Evolutionary conservation across 148 eudicot species (phyloP).

Genomic region (Nepenthes mirabilis): DNA sequence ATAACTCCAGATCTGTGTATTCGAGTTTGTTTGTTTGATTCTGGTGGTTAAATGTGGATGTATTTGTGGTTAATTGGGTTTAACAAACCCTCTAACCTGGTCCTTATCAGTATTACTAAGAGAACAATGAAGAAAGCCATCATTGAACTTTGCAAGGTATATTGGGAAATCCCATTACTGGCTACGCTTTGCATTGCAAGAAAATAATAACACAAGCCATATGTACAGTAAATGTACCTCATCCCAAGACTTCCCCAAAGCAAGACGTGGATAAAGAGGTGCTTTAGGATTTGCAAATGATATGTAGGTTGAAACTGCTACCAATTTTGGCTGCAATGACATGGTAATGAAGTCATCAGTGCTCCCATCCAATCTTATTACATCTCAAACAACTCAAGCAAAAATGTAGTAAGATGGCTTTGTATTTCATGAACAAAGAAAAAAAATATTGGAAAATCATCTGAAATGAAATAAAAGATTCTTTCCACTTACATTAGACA

Average conservation of each 20-base stretch:
- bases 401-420: neutral
- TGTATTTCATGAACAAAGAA: no score
- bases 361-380: neutral
- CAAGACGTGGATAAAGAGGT: conserved; percentile 79
- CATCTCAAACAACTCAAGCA: neutral
- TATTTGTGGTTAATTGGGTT: neutral
- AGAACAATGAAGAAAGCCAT: no score
- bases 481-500: conserved; percentile 2
- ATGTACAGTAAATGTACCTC: conserved; percentile 32
- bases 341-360: neutral
- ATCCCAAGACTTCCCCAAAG: conserved; percentile 68
- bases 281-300: conserved; percentile 69
- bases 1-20: no score
- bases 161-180: no score
- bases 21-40: no score
- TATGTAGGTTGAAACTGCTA: conserved; percentile 44
- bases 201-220: neutral
- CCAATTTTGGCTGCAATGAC: conserved; percentile 48
- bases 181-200: neutral
- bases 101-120: no score
- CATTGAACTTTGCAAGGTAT: no score
- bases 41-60: no score
- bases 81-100: neutral
- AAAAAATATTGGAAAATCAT: neutral
- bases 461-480: neutral